Base-by-base conservation (phyloP, 2,329 filamentous ascomycete species). In the Neurospora sp. region DNA sequence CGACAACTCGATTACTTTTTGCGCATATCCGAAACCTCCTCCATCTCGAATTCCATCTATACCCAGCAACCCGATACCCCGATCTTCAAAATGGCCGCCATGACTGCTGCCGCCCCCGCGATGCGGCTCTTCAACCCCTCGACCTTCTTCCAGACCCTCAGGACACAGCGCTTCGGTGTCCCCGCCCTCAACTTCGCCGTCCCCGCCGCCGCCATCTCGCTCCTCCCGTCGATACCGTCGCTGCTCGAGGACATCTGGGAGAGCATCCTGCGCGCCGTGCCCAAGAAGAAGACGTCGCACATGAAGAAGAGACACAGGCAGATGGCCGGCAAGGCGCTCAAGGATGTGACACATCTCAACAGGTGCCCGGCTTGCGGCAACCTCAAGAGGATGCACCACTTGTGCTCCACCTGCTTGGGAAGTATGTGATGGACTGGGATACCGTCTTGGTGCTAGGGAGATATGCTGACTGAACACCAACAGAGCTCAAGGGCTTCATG, bases 231-330 rank as follows among this genome's bases (percentile, higher is more conserved):
- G 67, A 83, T 94, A 68, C 89, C 91, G 6, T 86, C 86, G 5
- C 78, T 93, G n/a, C 82, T 97, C 28, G 89, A 88, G 69, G 92
- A 91, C 73, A 89, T 99, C 76, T 98, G 95, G 95, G 95, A 97
- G 75, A 93, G 92, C 6, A 87, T 99, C 66, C 85, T 99, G 74
- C 90, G 90, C 74, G 96, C 96, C 1, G 96, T 98, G 17, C 96
- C 96, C 5, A 99, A 99, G 87, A 98, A 97, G 84, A 99, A 98
- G 87, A 96, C 93, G 40, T 97, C 95, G 57, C 93, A 99, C 81
- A 92, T 92, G 84, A 97, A 96, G 84, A 97, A 93, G 86, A 88
- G 96, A 75, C 90, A 93, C 78, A 89, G 96, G 77, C 93, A 97
- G 78, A 91, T 98, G 90, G 95, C 94, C 33, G 96, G 96, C 77